Conservation (phyloP, 306 rosid species). For the Corylus americana region DNA sequence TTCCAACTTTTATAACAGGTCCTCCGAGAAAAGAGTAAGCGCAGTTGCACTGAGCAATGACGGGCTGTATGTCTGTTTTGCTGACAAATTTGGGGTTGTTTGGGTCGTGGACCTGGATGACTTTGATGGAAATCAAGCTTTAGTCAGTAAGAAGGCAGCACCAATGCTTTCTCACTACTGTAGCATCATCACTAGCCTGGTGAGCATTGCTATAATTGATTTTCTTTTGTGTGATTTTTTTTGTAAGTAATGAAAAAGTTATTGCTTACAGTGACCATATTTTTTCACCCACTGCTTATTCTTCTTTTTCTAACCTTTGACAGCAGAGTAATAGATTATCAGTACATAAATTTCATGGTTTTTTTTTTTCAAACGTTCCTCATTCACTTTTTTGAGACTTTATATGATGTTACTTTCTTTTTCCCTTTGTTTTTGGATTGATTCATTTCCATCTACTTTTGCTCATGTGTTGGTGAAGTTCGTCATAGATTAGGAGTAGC, state of each 20-base stretch:
- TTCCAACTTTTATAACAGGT: slow-evolving; percentile 41
- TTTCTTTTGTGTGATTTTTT: not conserved
- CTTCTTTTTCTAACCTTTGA: not conserved
- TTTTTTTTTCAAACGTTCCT: not conserved
- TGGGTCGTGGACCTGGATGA: slow-evolving; percentile 73
- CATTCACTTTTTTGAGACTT: not conserved
- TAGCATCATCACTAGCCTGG: slow-evolving; percentile 92
- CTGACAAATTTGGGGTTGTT: slow-evolving; percentile 92
- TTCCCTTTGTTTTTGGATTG: not conserved
- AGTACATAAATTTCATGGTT: not conserved
- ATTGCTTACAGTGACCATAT: no score
- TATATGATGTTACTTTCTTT: not conserved
- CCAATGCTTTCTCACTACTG: slow-evolving; percentile 88
- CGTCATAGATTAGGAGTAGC: slow-evolving; percentile 2
- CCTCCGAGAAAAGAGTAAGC: slow-evolving; percentile 85
- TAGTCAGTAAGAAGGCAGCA: slow-evolving; percentile 47
- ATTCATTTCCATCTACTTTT: not conserved
- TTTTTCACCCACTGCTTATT: not conserved
- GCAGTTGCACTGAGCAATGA: slow-evolving; percentile 78
- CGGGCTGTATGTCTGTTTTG: slow-evolving; percentile 72
- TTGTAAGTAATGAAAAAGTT: not conserved
- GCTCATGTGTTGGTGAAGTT: not conserved
- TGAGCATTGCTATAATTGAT: slow-evolving; percentile 28
- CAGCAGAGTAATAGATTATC: not conserved
- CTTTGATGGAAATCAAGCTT: slow-evolving; percentile 35